Evolutionary conservation across 306 rosid genomes (phyloP), one percentile per base, ranked within the genome.

Genomic region (Pterocarpus santalinus): DNA sequence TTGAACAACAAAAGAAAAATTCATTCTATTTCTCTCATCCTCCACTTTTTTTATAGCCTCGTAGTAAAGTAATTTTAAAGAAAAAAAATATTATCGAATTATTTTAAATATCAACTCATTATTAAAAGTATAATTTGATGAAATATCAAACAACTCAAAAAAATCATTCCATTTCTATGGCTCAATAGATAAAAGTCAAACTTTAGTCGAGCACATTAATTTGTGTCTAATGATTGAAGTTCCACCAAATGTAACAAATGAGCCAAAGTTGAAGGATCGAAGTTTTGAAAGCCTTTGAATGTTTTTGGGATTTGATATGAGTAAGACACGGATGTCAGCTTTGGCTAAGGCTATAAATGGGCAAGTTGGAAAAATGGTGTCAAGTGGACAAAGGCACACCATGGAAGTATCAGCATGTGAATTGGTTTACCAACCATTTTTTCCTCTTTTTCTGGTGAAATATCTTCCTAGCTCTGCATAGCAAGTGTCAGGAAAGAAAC

Each of bases 361-460:
- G 84, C 55, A 49, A 86, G 80, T 33, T 86, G n/a, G 39, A 80
- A 80, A 61, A 84, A 73, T 9, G 84, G 84, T 0, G 60, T 79
- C 12, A 84, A 28, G 73, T 84, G 87, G 8, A 84, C 84, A 68
- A 84, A 84, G 16, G 84, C 87, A n/a, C 34, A 61, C 79, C 85
- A 80, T 44, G 88, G 85, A 56, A 85, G n/a, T 82, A 80, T 79
- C 51, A 57, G 72, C 1, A 74, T 79, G 11, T 75, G 78, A 63
- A 62, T 55, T 55, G 38, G 16, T 3, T 73, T 62, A 47, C 60
- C 82, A 12, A 38, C 80, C 86, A 77, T 83, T 72, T 22, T 22
- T 82, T 16, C 14, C 32, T 2, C 39, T 14, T 16, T 32, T 32
- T 67, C 65, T 47, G 5, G 47, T 47, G 15, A 8, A 47, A 0